Conservation (phyloP, 1,139 yeast genomes). For the Wickerhamomyces sp. region DNA sequence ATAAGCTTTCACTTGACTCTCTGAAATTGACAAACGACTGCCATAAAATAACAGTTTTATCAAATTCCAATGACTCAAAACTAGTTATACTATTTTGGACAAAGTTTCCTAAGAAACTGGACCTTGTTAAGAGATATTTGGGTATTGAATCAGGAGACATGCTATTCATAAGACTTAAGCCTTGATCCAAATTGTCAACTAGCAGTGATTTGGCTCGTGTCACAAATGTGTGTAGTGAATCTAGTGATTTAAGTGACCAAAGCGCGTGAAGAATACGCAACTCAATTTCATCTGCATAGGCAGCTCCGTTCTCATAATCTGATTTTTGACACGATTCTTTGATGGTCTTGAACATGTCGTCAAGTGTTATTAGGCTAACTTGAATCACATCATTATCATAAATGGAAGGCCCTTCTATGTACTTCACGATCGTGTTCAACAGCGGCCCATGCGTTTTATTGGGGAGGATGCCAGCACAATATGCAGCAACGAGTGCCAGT, state of each 20-base stretch:
- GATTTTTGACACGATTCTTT: constrained; percentile 14
- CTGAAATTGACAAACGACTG: constrained; percentile 50
- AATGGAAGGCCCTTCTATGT: constrained; percentile 28
- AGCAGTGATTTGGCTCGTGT: constrained; percentile 23
- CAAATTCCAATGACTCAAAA: constrained; percentile 53
- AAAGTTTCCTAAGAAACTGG: constrained; percentile 40
- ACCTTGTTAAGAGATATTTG: constrained; percentile 25
- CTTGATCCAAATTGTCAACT: constrained; percentile 22
- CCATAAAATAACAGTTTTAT: constrained; percentile 51
- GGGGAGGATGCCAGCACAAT: constrained; percentile 34
- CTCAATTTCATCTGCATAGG: constrained; percentile 24
- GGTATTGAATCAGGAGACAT: constrained; percentile 13
- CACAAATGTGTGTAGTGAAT: constrained; percentile 28
- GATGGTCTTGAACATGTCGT: constrained; percentile 15
- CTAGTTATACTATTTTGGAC: constrained; percentile 41
- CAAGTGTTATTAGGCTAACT: constrained; percentile 19
- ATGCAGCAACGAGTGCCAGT: constrained; percentile 33
- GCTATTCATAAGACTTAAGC: constrained; percentile 11
- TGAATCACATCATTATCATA: constrained; percentile 14
- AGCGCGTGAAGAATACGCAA: constrained; percentile 22
- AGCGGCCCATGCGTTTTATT: constrained; percentile 30
- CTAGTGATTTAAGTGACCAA: constrained; percentile 25
- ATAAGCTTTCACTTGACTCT: constrained; percentile 27
- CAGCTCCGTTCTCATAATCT: constrained; percentile 18
- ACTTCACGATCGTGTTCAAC: constrained; percentile 30